Base-by-base conservation (phyloP, 768 basidiomycete genomes). In the Leccinum subgranulosum region DNA sequence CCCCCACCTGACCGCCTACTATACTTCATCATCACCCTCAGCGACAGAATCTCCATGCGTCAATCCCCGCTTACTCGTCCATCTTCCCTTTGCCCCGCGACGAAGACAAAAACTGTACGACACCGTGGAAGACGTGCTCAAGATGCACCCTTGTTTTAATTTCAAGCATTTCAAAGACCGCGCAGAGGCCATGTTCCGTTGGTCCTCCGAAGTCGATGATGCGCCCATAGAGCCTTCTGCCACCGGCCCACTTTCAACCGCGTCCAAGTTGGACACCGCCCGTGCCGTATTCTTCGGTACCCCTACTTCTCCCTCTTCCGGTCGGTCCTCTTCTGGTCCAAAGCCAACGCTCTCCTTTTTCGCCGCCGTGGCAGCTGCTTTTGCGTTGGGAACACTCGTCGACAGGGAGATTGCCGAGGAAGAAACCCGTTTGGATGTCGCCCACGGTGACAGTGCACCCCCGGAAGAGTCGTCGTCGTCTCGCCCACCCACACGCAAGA, bases 331-430 rank as follows among this genome's bases (percentile, higher is more conserved):
- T 51, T 3, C 59, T 39, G 43, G 57, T 17, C 56, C 65, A 39
- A 64, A 59, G 51, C 67, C 64, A 4, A 62, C 72, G 0, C 58
- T 73, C 8, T 74, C 73, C 33, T 81, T 88, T 64, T 89, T 88
- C 59, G 82, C 84, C 0, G 75, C 81, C 2, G 77, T 82, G 46
- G 81, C 81, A 50, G 83, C 82, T 1, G 76, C 80, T 2, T 78
- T 88, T 39, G 86, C 87, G 1, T 66, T 88, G 53, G 88, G 85
- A 28, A 79, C 81, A 47, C 67, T 79, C 48, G 67, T 74, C 9
- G 71, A 75, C 4, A 65, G 65, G 60, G 69, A 70, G 36, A 55
- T 70, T 19, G 47, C 62, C 52, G 64, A 69, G 53, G 69, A 70
- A 27, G 69, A 70, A 60, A 55, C 45, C 4, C 69, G 69, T 29